Percentiles rank a stretch among this genome's conserved stretches.
Evolutionary conservation across 345 rosid genomes (phyloP).

Genomic region (Heritiera fomes): DNA sequence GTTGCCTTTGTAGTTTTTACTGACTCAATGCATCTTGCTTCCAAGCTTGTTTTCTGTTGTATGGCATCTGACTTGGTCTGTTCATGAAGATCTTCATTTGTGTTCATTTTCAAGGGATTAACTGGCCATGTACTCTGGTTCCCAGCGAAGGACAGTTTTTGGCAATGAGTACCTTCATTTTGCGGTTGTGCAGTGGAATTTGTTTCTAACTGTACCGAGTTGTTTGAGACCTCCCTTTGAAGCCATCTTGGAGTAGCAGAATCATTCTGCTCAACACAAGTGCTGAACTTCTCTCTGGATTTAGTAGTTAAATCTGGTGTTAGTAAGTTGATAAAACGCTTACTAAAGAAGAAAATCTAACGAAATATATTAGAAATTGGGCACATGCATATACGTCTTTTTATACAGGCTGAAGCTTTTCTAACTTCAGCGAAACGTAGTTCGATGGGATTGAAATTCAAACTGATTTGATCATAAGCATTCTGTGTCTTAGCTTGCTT

Average conservation of each 20-base stretch:
- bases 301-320: not conserved
- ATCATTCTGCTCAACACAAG: conserved; percentile 3
- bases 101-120: not conserved
- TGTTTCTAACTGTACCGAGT: no score
- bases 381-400: not conserved
- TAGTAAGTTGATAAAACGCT: not conserved
- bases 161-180: conserved; percentile 23
- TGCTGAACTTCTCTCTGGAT: conserved; percentile 54
- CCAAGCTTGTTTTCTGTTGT: conserved; percentile 14
- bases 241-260: conserved; percentile 5
- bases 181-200: conserved; percentile 8
- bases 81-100: not conserved
- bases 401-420: not conserved
- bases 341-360: not conserved
- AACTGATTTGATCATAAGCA: not conserved
- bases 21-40: conserved; percentile 15
- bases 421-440: not conserved
- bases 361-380: not conserved
- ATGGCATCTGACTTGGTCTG: not conserved
- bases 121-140: not conserved
- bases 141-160: conserved; percentile 6
- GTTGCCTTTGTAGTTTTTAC: conserved; percentile 23
- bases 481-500: not conserved
- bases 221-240: not conserved
- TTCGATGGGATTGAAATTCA: not conserved